Base-by-base conservation (phyloP, 164 flowering plant species). In the Nymphaea thermarum region DNA sequence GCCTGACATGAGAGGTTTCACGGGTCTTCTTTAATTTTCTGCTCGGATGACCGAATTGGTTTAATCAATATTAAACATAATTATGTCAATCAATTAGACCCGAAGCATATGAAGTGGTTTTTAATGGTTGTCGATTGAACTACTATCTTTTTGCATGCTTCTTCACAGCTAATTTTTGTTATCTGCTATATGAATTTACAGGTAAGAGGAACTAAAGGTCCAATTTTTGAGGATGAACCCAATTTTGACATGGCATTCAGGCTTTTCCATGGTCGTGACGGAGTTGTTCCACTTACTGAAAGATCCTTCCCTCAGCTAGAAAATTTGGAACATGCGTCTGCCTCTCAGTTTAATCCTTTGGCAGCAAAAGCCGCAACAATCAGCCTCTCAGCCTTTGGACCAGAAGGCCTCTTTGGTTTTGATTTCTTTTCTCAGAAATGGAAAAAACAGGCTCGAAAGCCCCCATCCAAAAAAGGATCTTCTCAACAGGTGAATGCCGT, bases 211-310 rank as follows among this genome's bases (percentile, higher is more conserved):
- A 77, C 78, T 63, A 88, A 75, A 74, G 92, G 92, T 74, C 97
- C 96, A 75, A 90, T 90, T 14, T 87, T 90, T 76, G 92, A 90
- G 75, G 97, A 90, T 80, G 94, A 85, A 44, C 83, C 94, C 11
- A 85, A 78, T 75, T 90, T 88, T 73, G 86, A 82, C 60, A 66
- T 65, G 76, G 92, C 94, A 57, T 90, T 87, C 68, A 79, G 72
- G 72, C 78, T 90, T 66, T 88, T 90, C 70, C 97, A 90, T 78
- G 94, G 97, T 53, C 78, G 77, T 66, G 87, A 90, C 73, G 97
- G 97, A 11, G 83, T 88, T 44, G 88, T 90, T 44, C 92, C 92
- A 3, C 86, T 90, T 2, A 71, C 90, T 1, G 83, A 73, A 63
- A 74, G 74, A 67, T 76, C 88, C 43, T 44, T 42, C 53, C 10